Conservation (phyloP, 495 filamentous ascomycete species). For the Trichoderma orchidacearum region DNA sequence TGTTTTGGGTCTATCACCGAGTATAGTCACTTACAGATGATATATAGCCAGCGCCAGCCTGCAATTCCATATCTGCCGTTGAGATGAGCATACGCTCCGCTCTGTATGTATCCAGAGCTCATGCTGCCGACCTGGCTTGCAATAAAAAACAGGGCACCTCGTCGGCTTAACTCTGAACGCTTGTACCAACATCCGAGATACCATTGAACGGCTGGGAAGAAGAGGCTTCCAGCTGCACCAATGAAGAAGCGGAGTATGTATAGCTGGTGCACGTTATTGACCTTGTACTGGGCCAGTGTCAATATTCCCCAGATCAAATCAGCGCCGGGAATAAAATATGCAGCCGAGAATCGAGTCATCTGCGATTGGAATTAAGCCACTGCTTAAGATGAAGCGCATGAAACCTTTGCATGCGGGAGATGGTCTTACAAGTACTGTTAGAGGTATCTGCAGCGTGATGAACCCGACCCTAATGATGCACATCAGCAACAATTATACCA, state of each 20-base stretch:
- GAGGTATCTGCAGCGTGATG: constrained; percentile 38
- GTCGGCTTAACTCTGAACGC: constrained; percentile 43
- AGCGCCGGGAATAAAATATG: constrained; percentile 38
- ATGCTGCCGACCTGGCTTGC: constrained; percentile 28
- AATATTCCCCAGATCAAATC: constrained; percentile 41
- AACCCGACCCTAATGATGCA: constrained; percentile 17
- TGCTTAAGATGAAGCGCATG: constrained; percentile 17
- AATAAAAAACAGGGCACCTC: constrained; percentile 33
- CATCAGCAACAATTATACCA: neutral
- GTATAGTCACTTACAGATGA: constrained; percentile 22
- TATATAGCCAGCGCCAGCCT: constrained; percentile 47
- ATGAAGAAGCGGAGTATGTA: constrained; percentile 52
- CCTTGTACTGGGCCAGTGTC: constrained; percentile 41
- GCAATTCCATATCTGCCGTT: constrained; percentile 29
- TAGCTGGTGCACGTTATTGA: constrained; percentile 31
- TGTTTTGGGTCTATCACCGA: too few species aligned
- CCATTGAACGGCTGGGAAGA: constrained; percentile 45
- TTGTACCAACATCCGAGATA: constrained; percentile 52
- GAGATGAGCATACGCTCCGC: constrained; percentile 34
- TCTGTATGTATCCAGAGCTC: constrained; percentile 37
- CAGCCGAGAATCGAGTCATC: neutral
- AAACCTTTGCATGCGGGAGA: constrained; percentile 24
- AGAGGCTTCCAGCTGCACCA: constrained; percentile 39
- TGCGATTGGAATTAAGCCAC: neutral
- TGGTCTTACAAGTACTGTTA: constrained; percentile 40